A percentile compares a stretch with the other conserved stretches of the same genome.
These are phyloP conservation scores for Blastobotrys niveus DNA, from an alignment of 1,139 yeast genomes.

Conservation along the genomic window DNA sequence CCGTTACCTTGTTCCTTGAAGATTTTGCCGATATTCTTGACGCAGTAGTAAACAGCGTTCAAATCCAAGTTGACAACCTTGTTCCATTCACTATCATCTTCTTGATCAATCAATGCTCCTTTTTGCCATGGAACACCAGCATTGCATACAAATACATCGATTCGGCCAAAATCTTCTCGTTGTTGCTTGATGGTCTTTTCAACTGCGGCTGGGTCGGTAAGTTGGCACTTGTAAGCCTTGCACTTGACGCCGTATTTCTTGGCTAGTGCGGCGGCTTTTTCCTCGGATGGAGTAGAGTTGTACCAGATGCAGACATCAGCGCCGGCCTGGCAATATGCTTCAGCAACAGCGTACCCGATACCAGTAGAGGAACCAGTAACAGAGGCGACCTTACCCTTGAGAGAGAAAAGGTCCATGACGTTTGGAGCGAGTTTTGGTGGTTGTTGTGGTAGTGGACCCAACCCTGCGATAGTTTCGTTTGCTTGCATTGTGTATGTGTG, in stretches of 20 bases:
- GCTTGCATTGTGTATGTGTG: background rate
- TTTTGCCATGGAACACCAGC: constrained; percentile 88
- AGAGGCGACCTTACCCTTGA: constrained; percentile 83
- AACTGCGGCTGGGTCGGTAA: constrained; percentile 56
- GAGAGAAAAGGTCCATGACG: constrained; percentile 36
- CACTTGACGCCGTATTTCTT: constrained; percentile 60
- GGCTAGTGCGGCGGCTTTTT: constrained; percentile 51
- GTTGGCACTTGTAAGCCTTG: constrained; percentile 67
- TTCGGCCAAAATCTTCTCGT: constrained; percentile 64
- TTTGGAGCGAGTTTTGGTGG: constrained; percentile 31
- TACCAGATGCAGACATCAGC: constrained; percentile 88
- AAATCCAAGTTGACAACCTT: constrained; percentile 65
- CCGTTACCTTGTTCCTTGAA: constrained; percentile 70
- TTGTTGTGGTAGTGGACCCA: constrained; percentile 34
- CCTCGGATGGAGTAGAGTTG: constrained; percentile 57
- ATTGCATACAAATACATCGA: constrained; percentile 82
- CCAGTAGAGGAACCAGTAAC: constrained; percentile 86
- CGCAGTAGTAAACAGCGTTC: constrained; percentile 71
- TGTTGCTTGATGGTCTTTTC: constrained; percentile 52
- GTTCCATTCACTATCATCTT: constrained; percentile 56
- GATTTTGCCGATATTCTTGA: constrained; percentile 63
- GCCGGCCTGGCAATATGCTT: constrained; percentile 84
- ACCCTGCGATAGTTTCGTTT: constrained; percentile 31
- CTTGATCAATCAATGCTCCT: constrained; percentile 59
- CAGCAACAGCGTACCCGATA: constrained; percentile 79